These are phyloP conservation scores for Colletotrichum nymphaeae DNA, from an alignment of 2,329 filamentous ascomycete genomes.

Conservation along the genomic window DNA sequence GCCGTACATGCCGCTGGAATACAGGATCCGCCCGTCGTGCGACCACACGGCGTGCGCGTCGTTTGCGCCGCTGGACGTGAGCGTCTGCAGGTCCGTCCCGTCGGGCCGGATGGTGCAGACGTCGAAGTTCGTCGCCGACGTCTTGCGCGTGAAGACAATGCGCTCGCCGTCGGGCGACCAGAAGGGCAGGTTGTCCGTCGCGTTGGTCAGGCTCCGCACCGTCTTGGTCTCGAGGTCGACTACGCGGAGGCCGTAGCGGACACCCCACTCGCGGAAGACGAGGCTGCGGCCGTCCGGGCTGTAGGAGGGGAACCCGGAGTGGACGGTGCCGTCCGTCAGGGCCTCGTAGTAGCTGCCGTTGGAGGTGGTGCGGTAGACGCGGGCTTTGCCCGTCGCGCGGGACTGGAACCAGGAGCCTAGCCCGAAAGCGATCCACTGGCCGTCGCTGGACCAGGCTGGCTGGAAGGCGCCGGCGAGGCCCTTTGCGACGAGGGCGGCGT, in stretches of 20 bases:
- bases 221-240: slow-evolving; percentile 7
- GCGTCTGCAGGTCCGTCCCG: slow-evolving; percentile 6
- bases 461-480: slow-evolving; percentile 24
- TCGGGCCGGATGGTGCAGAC: slow-evolving; percentile 22
- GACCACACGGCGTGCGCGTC: slow-evolving; percentile 27
- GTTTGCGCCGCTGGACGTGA: slow-evolving; percentile 21
- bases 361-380: slow-evolving; percentile 14
- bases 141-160: slow-evolving; percentile 24
- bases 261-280: slow-evolving; percentile 24
- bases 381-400: slow-evolving; percentile 13
- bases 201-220: slow-evolving; percentile 12
- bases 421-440: slow-evolving; percentile 12
- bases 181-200: slow-evolving; percentile 21
- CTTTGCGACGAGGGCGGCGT: slow-evolving; percentile 13
- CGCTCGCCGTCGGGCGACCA: slow-evolving; percentile 25
- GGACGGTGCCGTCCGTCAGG: slow-evolving; percentile 19
- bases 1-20: slow-evolving; percentile 28
- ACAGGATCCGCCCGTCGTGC: slow-evolving; percentile 13
- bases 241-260: slow-evolving; percentile 21
- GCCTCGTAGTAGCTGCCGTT: slow-evolving; percentile 20
- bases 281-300: slow-evolving; percentile 9
- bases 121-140: slow-evolving; percentile 22
- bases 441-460: slow-evolving; percentile 14
- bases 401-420: slow-evolving; percentile 22
- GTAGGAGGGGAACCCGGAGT: slow-evolving; percentile 21